Percentiles rank a stretch among this genome's conserved stretches.
These are phyloP conservation scores for Globisporangium spinosum DNA, from an alignment of 352 stramenopile genomes.

Conservation along the genomic window DNA sequence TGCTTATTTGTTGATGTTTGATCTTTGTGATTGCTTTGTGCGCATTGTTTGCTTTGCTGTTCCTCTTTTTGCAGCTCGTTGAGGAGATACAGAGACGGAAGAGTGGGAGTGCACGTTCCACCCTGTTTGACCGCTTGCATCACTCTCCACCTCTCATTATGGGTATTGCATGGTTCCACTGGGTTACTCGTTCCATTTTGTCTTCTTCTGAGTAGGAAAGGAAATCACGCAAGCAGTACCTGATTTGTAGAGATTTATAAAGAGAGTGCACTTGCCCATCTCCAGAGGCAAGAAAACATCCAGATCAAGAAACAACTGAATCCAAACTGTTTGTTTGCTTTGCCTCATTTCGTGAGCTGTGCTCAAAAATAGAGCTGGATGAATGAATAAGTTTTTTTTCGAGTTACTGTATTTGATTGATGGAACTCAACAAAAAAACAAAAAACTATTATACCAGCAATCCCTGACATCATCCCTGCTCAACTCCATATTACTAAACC, in stretches of 20 bases:
- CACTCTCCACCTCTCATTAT: not conserved
- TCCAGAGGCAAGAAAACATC: not conserved
- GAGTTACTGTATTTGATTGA: too few species aligned
- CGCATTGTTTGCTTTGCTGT: too few species aligned
- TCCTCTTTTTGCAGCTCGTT: too few species aligned
- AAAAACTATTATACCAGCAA: too few species aligned
- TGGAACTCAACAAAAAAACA: too few species aligned
- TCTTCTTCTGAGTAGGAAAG: not conserved
- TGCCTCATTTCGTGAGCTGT: not conserved
- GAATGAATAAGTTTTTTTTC: not conserved
- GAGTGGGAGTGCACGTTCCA: constrained; percentile 9
- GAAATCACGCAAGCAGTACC: not conserved
- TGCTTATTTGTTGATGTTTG: too few species aligned
- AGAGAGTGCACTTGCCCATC: not conserved
- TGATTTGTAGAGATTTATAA: not conserved
- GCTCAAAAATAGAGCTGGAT: not conserved
- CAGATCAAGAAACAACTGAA: not conserved
- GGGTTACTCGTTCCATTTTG: not conserved
- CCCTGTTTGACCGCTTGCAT: constrained; percentile 12
- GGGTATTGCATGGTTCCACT: not conserved
- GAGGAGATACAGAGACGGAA: not conserved
- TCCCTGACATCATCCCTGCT: too few species aligned
- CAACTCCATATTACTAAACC: too few species aligned
- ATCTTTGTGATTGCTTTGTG: too few species aligned
- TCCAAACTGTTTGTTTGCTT: not conserved